phyloP scores from a whole-genome alignment of 2,329 filamentous ascomycete genomes.

The Graphilbum ipis-grandicollis region DNA sequence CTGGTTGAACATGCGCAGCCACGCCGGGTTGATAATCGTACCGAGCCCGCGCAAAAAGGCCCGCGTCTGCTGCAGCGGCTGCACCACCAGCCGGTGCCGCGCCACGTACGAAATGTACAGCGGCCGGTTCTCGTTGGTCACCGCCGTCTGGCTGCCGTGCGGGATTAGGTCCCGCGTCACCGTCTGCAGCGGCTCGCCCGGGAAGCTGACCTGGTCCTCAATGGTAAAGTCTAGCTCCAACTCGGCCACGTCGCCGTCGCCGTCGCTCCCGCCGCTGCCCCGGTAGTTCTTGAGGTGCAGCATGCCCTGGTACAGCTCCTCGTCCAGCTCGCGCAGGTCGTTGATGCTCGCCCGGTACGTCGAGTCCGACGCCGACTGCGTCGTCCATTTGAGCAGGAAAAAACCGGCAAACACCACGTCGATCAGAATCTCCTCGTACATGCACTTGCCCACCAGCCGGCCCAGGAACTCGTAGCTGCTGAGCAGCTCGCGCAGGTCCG shows the following conservation, averaged over 20 bases:
- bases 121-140: constrained; percentile 83
- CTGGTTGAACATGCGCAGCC: constrained; percentile 98
- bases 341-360: constrained; percentile 86
- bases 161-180: constrained; percentile 60
- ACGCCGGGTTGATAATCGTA: constrained; percentile 75
- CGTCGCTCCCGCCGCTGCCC: no score
- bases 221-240: constrained; percentile 82
- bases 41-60: constrained; percentile 78
- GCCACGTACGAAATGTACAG: constrained; percentile 92
- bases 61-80: constrained; percentile 64
- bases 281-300: constrained; percentile 67
- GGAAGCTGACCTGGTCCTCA: constrained; percentile 44
- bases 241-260: constrained; percentile 67
- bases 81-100: constrained; percentile 66
- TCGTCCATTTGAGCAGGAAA: constrained; percentile 94
- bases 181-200: constrained; percentile 33
- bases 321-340: constrained; percentile 81
- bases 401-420: constrained; percentile 89
- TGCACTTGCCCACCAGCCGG: constrained; percentile 82
- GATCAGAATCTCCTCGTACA: constrained; percentile 92
- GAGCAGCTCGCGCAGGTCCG: constrained; percentile 41
- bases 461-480: constrained; percentile 80
- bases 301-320: constrained; percentile 77
- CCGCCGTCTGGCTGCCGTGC: constrained; percentile 56
- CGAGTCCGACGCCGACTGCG: constrained; percentile 42